Evolutionary conservation across 2,329 filamentous ascomycete genomes (phyloP).

Genomic region (Cordyceps cicadae): DNA sequence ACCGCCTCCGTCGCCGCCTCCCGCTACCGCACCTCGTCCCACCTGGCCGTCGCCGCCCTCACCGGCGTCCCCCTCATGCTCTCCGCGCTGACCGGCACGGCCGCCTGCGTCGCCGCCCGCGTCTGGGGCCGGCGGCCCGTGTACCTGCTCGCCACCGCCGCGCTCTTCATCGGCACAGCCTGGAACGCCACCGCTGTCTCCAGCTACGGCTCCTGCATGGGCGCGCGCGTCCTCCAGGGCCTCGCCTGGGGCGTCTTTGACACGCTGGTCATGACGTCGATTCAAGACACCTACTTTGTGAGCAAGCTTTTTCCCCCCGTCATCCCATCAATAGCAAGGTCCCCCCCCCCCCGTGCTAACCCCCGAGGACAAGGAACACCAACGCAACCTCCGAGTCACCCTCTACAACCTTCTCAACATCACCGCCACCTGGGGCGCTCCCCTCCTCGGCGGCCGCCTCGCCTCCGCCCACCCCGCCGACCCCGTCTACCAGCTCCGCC

Average conservation of each 20-base stretch:
- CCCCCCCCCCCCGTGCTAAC: too few species aligned
- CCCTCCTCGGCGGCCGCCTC: slow-evolving; percentile 42
- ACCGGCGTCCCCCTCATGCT: slow-evolving; percentile 46
- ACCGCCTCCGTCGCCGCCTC: slow-evolving; percentile 37
- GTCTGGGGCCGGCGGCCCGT: slow-evolving; percentile 46
- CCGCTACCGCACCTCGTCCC: slow-evolving; percentile 33
- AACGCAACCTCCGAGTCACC: slow-evolving; percentile 37
- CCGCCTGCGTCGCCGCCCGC: slow-evolving; percentile 34
- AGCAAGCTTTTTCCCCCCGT: not conserved
- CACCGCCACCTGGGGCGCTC: slow-evolving; percentile 44
- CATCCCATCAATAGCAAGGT: too few species aligned
- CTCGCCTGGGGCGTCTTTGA: slow-evolving; percentile 54
- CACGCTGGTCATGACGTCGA: slow-evolving; percentile 40
- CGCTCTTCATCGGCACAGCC: slow-evolving; percentile 40
- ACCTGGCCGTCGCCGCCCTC: slow-evolving; percentile 39
- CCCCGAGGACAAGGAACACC: slow-evolving; percentile 39
- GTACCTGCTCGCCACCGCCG: slow-evolving; percentile 37
- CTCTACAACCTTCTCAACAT: slow-evolving; percentile 37
- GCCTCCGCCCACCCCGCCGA: slow-evolving; percentile 30
- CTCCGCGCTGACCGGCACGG: slow-evolving; percentile 37
- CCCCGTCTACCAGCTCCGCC: slow-evolving; percentile 41
- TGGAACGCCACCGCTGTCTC: slow-evolving; percentile 40
- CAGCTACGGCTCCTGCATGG: slow-evolving; percentile 40
- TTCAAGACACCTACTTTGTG: slow-evolving; percentile 52
- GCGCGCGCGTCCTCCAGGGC: slow-evolving; percentile 45